Evolutionary conservation across 2,329 filamentous ascomycete genomes (phyloP).

Genomic region (Nemania sp.): DNA sequence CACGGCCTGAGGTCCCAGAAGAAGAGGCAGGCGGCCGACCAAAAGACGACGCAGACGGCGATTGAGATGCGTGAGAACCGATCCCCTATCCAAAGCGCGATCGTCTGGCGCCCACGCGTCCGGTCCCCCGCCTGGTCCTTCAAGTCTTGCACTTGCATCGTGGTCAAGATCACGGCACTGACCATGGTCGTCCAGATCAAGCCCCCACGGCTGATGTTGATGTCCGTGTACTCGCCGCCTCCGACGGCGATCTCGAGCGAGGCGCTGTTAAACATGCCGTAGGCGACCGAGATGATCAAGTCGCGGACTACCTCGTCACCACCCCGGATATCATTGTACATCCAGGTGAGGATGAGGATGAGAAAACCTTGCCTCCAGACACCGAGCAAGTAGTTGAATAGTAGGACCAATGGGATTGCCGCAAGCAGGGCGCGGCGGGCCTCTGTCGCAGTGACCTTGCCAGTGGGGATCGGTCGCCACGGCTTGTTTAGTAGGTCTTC

Average conservation of each 20-base stretch:
- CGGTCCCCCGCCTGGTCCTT: slow-evolving; percentile 36
- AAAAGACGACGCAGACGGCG: slow-evolving; percentile 29
- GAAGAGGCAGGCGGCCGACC: slow-evolving; percentile 24
- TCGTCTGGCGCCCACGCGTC: slow-evolving; percentile 31
- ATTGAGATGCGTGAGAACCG: slow-evolving; percentile 26
- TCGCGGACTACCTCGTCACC: slow-evolving; percentile 34
- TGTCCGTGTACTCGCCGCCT: slow-evolving; percentile 22
- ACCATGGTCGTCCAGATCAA: slow-evolving; percentile 32
- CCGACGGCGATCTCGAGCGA: slow-evolving; percentile 33
- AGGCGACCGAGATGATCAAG: slow-evolving; percentile 32
- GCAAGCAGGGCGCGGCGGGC: slow-evolving; percentile 34
- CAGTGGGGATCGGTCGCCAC: slow-evolving; percentile 38
- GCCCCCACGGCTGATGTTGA: slow-evolving; percentile 26
- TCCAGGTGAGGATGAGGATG: slow-evolving; percentile 32
- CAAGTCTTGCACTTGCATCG: slow-evolving; percentile 37
- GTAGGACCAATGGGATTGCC: slow-evolving; percentile 30
- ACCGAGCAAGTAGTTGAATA: slow-evolving; percentile 30
- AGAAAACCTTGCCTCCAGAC: slow-evolving; percentile 31
- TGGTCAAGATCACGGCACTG: slow-evolving; percentile 34
- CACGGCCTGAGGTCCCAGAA: slow-evolving; percentile 28
- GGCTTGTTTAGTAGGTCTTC: slow-evolving; percentile 43
- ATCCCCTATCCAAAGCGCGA: slow-evolving; percentile 34
- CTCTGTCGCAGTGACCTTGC: slow-evolving; percentile 27
- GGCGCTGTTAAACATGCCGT: slow-evolving; percentile 34
- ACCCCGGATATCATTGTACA: slow-evolving; percentile 37